Base-by-base conservation (phyloP, 331 rosid species). In the Rosa hybrid region DNA sequence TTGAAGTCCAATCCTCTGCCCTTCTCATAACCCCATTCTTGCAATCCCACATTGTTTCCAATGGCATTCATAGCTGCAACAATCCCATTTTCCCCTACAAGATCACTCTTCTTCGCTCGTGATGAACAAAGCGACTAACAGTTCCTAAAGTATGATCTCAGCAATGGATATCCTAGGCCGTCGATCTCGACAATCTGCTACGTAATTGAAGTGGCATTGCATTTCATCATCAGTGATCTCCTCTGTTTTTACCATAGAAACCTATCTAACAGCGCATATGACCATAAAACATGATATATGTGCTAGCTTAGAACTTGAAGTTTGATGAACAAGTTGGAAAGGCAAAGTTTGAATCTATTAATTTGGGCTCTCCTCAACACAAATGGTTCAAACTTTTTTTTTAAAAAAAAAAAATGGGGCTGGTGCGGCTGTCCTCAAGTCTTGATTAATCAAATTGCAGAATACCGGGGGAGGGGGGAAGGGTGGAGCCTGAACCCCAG, bases 121-220 rank as follows among this genome's bases (percentile, higher is more conserved):
- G 75, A 46, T 48, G 6, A 0, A 17, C 60, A 57, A 9, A 49
- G 0, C 0, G 46, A 14, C 6, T 89, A 4, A 54, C 95, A 92
- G 74, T 88, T 89, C 21, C 95, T 95, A 25, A 92, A 90, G 56
- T 92, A 89, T 0, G 77, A 76, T 3, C 50, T 6, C 25, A 95
- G 90, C 21, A 90, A 4, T 20, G 86, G 56, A 20, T 80, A 27
- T n/a, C 72, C 82, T 38, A 77, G 49, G 6, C 25, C 77, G n/a
- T 78, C n/a, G n/a, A n/a, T n/a, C 56, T 6, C 92, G 71, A 8
- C 89, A 86, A 75, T 92, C 91, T 9, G 88, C 91, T 25, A 34
- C 67, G 44, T n/a, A 21, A 8, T 70, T 34, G 48, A 21, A 16
- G 25, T 5, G 30, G 14, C 64, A 57, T 57, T n/a, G 30, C 27